Evolutionary conservation across 2,329 filamentous ascomycete genomes (phyloP), one percentile per base, ranked within the genome.

Genomic region (Verticillium longisporum): DNA sequence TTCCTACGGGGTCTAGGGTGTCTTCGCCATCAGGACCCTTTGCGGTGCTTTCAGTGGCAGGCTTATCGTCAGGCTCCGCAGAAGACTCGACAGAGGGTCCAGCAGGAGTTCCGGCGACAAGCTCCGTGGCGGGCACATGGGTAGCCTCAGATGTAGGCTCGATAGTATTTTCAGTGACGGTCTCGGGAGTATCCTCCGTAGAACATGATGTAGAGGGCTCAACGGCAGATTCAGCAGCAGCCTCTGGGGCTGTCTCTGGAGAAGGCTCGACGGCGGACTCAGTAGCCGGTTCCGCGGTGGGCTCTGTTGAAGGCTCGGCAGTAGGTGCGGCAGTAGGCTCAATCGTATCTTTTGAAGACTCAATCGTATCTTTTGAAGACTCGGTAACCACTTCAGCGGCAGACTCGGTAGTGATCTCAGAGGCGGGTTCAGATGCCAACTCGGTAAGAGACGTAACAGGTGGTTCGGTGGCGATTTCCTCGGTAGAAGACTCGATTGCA

Each of bases 401-500:
- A 18, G 56, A 34, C 6, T 53, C 56, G 1, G 21, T 55, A 18
- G 59, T 50, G 54, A 38, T 13, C 33, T 34, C 56, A 33, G 5
- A 37, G 18, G 32, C 21, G 13, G 45, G 56, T 1, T 33, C 9
- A 55, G 26, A 31, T 31, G 61, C 34, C 31, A 60, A 54, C 6
- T 57, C 31, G 7, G 13, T 4, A 7, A 6, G 9, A 13, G 34
- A 13, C 6, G 9, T 13, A 13, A 36, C 34, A 15, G 56, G 38
- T 1, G 61, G 21, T 3, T 21, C n/a, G 55, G 7, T 41, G 13
- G 38, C 37, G 2, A 31, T 31, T 31, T 31, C 26, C 5, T 31
- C 4, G 26, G 26, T 31, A 31, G 26, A 31, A 31, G 45, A 21
- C n/a, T 62, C 59, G 4, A 34, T 56, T 4, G 34, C 18, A 82